Conservation (phyloP, 2,329 filamentous ascomycete genomes). For the Fonsecaea multimorphosa region DNA sequence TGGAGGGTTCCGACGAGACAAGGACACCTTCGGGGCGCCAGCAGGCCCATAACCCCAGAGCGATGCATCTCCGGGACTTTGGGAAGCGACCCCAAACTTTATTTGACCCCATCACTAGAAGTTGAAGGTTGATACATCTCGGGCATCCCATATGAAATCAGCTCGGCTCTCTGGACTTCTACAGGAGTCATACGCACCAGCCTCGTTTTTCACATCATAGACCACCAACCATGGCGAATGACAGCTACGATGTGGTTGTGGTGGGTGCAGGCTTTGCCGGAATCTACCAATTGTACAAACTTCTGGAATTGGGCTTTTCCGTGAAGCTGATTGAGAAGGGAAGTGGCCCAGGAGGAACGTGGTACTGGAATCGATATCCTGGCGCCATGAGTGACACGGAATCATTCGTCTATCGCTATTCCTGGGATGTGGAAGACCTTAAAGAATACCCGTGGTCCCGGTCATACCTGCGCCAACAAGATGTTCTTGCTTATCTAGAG, state of each 20-base stretch:
- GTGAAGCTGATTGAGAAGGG: slow-evolving; percentile 58
- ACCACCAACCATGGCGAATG: too few relatives aligned
- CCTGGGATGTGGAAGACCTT: slow-evolving; percentile 16
- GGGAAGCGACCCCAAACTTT: too few relatives aligned
- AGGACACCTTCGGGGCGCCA: too few relatives aligned
- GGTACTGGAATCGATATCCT: slow-evolving; percentile 59
- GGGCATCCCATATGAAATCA: too few relatives aligned
- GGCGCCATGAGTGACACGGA: slow-evolving; percentile 50
- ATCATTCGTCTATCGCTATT: slow-evolving; percentile 32
- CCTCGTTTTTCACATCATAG: too few relatives aligned
- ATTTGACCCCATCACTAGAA: too few relatives aligned
- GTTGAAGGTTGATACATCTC: too few relatives aligned
- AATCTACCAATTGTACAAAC: background rate
- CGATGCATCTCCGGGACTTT: too few relatives aligned
- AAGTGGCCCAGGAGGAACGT: slow-evolving; percentile 48
- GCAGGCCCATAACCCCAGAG: too few relatives aligned
- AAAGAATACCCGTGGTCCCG: background rate
- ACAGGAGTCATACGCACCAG: too few relatives aligned
- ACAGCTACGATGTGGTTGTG: background rate
- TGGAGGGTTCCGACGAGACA: too few relatives aligned
- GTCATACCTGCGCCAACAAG: slow-evolving; percentile 1
- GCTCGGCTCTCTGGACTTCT: too few relatives aligned
- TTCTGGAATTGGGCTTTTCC: background rate
- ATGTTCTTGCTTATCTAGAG: background rate
- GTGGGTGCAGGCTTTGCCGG: background rate